These are phyloP conservation scores for Xylaria digitata DNA, from an alignment of 2,329 filamentous ascomycete species.

Conservation along the genomic window DNA sequence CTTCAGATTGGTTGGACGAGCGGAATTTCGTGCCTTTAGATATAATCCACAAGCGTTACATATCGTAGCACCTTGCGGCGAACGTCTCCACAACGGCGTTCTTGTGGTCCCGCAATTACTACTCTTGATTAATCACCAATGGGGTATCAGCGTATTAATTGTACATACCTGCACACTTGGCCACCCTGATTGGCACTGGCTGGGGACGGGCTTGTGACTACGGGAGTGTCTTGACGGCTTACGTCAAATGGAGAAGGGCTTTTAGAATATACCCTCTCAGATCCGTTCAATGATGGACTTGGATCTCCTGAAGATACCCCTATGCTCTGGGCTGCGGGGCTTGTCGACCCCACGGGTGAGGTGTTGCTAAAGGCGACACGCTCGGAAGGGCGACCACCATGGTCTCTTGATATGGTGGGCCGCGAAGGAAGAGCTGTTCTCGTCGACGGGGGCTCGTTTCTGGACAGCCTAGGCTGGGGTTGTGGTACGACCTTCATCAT, in stretches of 20 bases:
- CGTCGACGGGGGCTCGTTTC: conserved; percentile 42
- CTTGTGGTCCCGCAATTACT: conserved; percentile 96
- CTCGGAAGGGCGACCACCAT: conserved; percentile 41
- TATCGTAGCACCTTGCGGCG: conserved; percentile 91
- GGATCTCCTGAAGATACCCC: conserved; percentile 45
- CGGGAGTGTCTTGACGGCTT: conserved; percentile 38
- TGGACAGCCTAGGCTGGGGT: conserved; percentile 40
- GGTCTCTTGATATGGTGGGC: conserved; percentile 45
- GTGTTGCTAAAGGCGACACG: conserved; percentile 38
- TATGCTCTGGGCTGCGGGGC: conserved; percentile 44
- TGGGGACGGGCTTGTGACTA: conserved; percentile 37
- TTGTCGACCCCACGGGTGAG: conserved; percentile 44
- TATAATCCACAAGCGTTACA: conserved; percentile 98
- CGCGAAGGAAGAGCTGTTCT: conserved; percentile 49
- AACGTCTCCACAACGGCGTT: conserved; percentile 94
- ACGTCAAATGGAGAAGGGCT: conserved; percentile 49
- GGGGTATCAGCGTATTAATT: not conserved
- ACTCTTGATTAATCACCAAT: conserved; percentile 21
- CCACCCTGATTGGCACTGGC: conserved; percentile 42
- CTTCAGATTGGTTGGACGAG: conserved; percentile 90
- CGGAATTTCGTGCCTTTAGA: conserved; percentile 90
- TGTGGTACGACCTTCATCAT: conserved; percentile 45
- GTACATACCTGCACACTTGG: conserved; percentile 51
- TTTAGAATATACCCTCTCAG: conserved; percentile 47
- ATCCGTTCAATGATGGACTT: conserved; percentile 48